These are phyloP conservation scores for Daedalea quercina DNA, from an alignment of 768 basidiomycete genomes.

Conservation along the genomic window DNA sequence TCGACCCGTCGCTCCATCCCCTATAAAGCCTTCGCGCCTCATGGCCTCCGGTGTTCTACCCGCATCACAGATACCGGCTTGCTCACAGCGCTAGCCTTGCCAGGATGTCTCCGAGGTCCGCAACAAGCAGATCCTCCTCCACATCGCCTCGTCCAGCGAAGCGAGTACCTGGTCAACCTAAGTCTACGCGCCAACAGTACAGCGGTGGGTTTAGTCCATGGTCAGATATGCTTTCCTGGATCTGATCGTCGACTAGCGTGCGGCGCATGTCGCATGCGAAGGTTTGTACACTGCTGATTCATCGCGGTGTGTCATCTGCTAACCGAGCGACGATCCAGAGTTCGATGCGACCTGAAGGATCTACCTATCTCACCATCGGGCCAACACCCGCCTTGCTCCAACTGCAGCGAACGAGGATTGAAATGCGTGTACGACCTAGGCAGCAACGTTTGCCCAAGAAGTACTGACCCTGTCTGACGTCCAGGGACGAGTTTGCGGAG, in stretches of 20 bases:
- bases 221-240: constrained; percentile 24
- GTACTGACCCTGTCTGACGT: constrained; percentile 7
- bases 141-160: constrained; percentile 12
- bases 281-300: constrained; percentile 35
- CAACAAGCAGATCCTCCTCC: constrained; percentile 14
- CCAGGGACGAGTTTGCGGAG: constrained; percentile 86
- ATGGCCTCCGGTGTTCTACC: constrained; percentile 20
- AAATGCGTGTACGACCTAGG: constrained; percentile 80
- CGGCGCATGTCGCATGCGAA: constrained; percentile 86
- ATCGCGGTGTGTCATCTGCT: neutral
- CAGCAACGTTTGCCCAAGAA: neutral
- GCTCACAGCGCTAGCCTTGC: constrained; percentile 14
- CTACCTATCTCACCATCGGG: constrained; percentile 42
- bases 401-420: constrained; percentile 82
- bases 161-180: constrained; percentile 19
- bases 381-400: constrained; percentile 61
- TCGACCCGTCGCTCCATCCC: constrained; percentile 8
- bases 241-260: constrained; percentile 73
- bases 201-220: constrained; percentile 21
- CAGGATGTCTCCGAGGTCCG: constrained; percentile 48
- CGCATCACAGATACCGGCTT: constrained; percentile 12
- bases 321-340: constrained; percentile 36
- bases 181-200: constrained; percentile 20
- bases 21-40: constrained; percentile 12
- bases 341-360: constrained; percentile 92